These are phyloP conservation scores for Plantago elongata DNA, from an alignment of 257 asterid species.

Conservation along the genomic window DNA sequence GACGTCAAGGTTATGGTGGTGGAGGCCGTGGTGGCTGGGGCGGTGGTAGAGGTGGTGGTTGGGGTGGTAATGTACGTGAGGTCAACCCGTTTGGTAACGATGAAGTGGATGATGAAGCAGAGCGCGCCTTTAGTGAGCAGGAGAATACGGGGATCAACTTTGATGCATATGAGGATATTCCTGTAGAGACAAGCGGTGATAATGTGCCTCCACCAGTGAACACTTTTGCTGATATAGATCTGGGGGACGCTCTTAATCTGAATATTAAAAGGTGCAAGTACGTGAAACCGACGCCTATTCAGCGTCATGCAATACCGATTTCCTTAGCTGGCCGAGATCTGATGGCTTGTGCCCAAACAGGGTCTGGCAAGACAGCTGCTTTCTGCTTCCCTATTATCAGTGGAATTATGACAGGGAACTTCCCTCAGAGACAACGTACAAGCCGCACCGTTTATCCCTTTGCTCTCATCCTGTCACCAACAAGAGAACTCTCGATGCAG, in stretches of 20 bases:
- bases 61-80: slow-evolving; percentile 61
- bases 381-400: slow-evolving; percentile 86
- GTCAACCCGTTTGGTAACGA: slow-evolving; percentile 73
- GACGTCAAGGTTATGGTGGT: slow-evolving; percentile 48
- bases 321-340: slow-evolving; percentile 74
- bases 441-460: slow-evolving; percentile 68
- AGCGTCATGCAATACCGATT: slow-evolving; percentile 76
- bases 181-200: slow-evolving; percentile 82
- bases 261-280: slow-evolving; percentile 81
- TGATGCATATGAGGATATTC: slow-evolving; percentile 91
- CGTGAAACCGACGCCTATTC: slow-evolving; percentile 86
- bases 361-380: slow-evolving; percentile 89
- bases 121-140: slow-evolving; percentile 48
- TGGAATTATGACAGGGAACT: slow-evolving; percentile 61
- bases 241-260: slow-evolving; percentile 71
- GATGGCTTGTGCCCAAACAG: slow-evolving; percentile 96
- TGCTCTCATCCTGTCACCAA: slow-evolving; percentile 82
- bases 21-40: slow-evolving; percentile 52
- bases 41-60: slow-evolving; percentile 49
- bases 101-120: slow-evolving; percentile 39
- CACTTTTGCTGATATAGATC: slow-evolving; percentile 79
- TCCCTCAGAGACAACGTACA: slow-evolving; percentile 64
- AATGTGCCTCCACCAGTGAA: slow-evolving; percentile 81
- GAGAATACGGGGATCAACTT: slow-evolving; percentile 79
- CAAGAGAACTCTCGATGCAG: slow-evolving; percentile 88